phyloP scores from a whole-genome alignment of 164 flowering plant species.

The Umbilicus rupestris region DNA sequence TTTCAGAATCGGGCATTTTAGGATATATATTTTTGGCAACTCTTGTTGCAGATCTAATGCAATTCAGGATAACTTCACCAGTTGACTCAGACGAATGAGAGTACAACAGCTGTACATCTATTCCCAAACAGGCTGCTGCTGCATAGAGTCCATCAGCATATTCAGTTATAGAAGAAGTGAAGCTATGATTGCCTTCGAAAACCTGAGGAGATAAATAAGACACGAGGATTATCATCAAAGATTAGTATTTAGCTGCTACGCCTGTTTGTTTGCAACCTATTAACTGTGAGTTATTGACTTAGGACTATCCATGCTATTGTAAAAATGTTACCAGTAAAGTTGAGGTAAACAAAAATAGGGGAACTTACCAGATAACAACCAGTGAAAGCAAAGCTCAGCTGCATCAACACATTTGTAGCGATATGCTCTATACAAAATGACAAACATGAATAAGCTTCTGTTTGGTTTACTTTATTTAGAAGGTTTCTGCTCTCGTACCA shows the following conservation, averaged over 20 bases:
- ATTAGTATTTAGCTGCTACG: not conserved
- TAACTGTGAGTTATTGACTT: not conserved
- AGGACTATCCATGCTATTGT: not conserved
- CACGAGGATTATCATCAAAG: not conserved
- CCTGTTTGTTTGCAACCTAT: not conserved
- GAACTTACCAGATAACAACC: conserved; percentile 75
- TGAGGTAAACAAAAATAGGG: not conserved
- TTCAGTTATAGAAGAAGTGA: conserved; percentile 66
- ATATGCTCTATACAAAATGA: conserved; percentile 59
- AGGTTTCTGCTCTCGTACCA: conserved; percentile 75
- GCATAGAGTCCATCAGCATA: conserved; percentile 88
- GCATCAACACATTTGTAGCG: conserved; percentile 64
- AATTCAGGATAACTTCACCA: conserved; percentile 63
- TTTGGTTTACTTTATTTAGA: conserved; percentile 31
- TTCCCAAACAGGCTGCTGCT: conserved; percentile 79
- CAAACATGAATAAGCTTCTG: conserved; percentile 49
- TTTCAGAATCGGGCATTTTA: conserved; percentile 77
- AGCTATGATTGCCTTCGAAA: conserved; percentile 76
- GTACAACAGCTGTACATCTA: conserved; percentile 68
- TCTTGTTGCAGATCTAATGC: conserved; percentile 35
- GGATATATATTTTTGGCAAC: conserved; percentile 37
- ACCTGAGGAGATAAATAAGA: conserved; percentile 31
- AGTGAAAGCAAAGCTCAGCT: conserved; percentile 74
- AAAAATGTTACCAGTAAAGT: not conserved
- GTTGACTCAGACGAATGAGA: conserved; percentile 72